These are phyloP conservation scores for Henckelia pumila DNA, from an alignment of 257 asterid species.

Conservation along the genomic window DNA sequence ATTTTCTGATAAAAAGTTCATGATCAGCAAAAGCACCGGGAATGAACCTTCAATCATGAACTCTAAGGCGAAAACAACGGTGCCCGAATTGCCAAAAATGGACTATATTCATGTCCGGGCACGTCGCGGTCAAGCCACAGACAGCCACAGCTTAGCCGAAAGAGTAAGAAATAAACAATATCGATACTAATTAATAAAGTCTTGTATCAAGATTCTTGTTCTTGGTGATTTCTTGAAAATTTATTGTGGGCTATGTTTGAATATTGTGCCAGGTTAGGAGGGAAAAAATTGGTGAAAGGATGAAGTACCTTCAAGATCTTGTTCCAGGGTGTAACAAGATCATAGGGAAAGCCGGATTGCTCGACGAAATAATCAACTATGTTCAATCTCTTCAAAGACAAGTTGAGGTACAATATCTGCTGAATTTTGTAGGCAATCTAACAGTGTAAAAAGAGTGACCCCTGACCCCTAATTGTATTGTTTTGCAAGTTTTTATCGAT, in stretches of 20 bases:
- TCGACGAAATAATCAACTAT: slow-evolving; percentile 89
- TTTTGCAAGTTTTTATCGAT: slow-evolving; percentile 75
- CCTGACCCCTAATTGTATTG: not conserved
- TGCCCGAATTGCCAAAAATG: slow-evolving; percentile 48
- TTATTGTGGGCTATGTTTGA: not conserved
- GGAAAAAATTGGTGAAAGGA: slow-evolving; percentile 89
- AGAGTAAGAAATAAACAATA: slow-evolving; percentile 57
- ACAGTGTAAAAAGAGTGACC: not conserved
- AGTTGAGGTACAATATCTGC: slow-evolving; percentile 99
- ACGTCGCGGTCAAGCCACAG: slow-evolving; percentile 96
- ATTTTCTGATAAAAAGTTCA: slow-evolving; percentile 39
- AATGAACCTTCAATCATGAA: slow-evolving; percentile 30
- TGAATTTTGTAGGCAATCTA: not conserved
- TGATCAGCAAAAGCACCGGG: slow-evolving; percentile 25
- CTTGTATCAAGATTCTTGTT: not conserved
- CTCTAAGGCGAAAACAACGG: slow-evolving; percentile 42
- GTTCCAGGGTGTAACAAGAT: slow-evolving; percentile 93
- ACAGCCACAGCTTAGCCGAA: slow-evolving; percentile 96
- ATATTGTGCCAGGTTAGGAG: slow-evolving; percentile 69
- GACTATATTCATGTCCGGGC: slow-evolving; percentile 95
- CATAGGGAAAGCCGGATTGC: slow-evolving; percentile 93
- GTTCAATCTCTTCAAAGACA: slow-evolving; percentile 94
- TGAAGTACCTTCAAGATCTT: slow-evolving; percentile 85
- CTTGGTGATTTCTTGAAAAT: not conserved
- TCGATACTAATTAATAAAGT: too few relatives aligned